Evolutionary conservation across 257 asterid species (phyloP).

Genomic region (Nicotiana attenuata): DNA sequence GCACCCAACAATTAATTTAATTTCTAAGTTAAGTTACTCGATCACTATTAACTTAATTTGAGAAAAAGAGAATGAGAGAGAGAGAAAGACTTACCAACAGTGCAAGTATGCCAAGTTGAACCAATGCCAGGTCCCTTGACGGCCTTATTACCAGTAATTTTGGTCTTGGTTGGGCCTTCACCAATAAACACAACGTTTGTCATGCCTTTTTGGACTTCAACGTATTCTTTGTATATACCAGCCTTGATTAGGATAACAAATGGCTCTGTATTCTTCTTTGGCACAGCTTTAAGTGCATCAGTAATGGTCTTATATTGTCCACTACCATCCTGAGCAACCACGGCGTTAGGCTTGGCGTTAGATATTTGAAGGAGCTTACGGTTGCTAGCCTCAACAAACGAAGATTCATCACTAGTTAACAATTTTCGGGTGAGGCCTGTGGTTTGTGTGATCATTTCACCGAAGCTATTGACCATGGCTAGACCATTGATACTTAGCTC

Average conservation of each 20-base stretch:
- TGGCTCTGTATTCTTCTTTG: constrained; percentile 25
- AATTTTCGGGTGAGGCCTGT: constrained; percentile 26
- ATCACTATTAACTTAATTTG: no score
- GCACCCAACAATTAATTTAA: background rate
- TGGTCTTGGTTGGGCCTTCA: constrained; percentile 57
- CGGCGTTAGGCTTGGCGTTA: constrained; percentile 21
- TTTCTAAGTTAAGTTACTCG: no score
- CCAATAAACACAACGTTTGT: constrained; percentile 51
- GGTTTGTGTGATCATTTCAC: constrained; percentile 24
- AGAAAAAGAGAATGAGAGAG: no score
- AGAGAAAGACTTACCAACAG: constrained; percentile 28
- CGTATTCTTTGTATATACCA: constrained; percentile 49
- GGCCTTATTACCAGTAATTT: constrained; percentile 37
- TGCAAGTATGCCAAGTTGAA: constrained; percentile 29
- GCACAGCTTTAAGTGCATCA: constrained; percentile 38
- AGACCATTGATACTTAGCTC: constrained; percentile 55
- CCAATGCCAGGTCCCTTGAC: constrained; percentile 12
- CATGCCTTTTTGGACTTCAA: constrained; percentile 28
- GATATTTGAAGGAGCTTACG: constrained; percentile 5
- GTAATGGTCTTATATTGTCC: constrained; percentile 45
- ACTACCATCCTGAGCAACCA: constrained; percentile 67
- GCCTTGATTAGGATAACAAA: constrained; percentile 47
- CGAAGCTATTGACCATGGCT: constrained; percentile 43
- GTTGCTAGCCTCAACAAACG: background rate
- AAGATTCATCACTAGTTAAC: background rate